A percentile compares a stretch with the other conserved stretches of the same genome.
Evolutionary conservation across 345 rosid species (phyloP).

Genomic region (Moricandia arvensis): DNA sequence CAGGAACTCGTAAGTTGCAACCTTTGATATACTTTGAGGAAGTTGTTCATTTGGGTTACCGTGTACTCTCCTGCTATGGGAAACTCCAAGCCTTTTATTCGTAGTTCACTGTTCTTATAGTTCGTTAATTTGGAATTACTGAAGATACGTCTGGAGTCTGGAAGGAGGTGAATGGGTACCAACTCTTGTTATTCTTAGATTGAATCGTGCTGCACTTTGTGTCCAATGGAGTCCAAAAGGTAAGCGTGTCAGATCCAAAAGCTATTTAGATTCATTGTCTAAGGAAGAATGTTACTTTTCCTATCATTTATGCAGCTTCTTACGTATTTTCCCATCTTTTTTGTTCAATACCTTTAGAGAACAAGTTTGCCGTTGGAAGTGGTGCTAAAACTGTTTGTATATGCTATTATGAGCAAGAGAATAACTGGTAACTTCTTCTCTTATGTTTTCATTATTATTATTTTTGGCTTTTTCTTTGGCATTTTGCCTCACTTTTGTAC

Average conservation of each 20-base stretch:
- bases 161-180: constrained; percentile 95
- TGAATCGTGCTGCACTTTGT: constrained; percentile 96
- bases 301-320: constrained; percentile 1
- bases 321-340: not conserved
- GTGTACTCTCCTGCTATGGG: not conserved
- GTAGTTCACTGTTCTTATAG: too few species aligned
- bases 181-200: constrained; percentile 93
- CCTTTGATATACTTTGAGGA: not conserved
- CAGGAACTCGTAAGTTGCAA: constrained; percentile 82
- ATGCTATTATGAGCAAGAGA: constrained; percentile 98
- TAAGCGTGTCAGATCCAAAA: constrained; percentile 29
- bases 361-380: constrained; percentile 98
- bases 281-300: not conserved
- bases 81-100: not conserved
- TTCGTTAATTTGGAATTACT: constrained; percentile 5
- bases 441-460: constrained; percentile 7
- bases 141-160: constrained; percentile 86
- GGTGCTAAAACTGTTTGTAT: constrained; percentile 96
- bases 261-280: constrained; percentile 9
- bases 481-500: not conserved
- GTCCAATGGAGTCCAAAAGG: constrained; percentile 97
- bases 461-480: constrained; percentile 9
- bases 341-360: constrained; percentile 48
- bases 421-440: constrained; percentile 69
- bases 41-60: not conserved